Conservation (phyloP, 2,329 filamentous ascomycete species). For the Fusarium aywerte region DNA sequence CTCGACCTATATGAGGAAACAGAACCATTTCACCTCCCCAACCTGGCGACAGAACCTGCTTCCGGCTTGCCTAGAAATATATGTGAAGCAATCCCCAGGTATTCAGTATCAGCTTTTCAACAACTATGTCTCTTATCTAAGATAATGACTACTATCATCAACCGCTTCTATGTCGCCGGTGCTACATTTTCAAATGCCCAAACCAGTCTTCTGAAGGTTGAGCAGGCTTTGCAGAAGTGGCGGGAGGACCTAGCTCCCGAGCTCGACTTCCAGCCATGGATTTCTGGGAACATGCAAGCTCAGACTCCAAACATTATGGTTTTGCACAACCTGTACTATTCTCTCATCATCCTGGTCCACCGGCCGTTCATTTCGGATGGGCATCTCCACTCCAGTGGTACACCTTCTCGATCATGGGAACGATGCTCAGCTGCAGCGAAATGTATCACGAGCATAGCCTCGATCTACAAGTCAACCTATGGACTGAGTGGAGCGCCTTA, state of each 20-base stretch:
- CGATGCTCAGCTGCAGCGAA: constrained; percentile 7
- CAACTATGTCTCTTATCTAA: constrained; percentile 10
- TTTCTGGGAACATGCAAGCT: rapidly evolving
- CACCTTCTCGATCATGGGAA: constrained; percentile 3
- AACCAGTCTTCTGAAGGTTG: background rate
- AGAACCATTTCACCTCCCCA: constrained; percentile 3
- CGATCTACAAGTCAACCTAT: background rate
- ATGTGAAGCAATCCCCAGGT: background rate
- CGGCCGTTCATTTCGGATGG: constrained; percentile 19
- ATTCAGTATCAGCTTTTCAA: constrained; percentile 18
- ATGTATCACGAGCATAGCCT: constrained; percentile 8
- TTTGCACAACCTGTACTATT: constrained; percentile 12
- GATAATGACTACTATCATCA: constrained; percentile 20
- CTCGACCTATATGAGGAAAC: constrained; percentile 18
- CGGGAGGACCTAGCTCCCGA: background rate
- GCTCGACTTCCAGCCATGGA: constrained; percentile 14
- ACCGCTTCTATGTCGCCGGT: constrained; percentile 12
- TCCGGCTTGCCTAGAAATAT: background rate
- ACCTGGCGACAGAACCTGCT: rapidly evolving
- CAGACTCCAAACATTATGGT: constrained; percentile 21
- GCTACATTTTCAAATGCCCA: constrained; percentile 16
- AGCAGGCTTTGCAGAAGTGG: constrained; percentile 6
- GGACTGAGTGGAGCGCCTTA: constrained; percentile 8
- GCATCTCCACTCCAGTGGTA: background rate
- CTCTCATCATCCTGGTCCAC: constrained; percentile 5